Conservation (phyloP, 345 rosid genomes). For the Citropsis articulata region DNA sequence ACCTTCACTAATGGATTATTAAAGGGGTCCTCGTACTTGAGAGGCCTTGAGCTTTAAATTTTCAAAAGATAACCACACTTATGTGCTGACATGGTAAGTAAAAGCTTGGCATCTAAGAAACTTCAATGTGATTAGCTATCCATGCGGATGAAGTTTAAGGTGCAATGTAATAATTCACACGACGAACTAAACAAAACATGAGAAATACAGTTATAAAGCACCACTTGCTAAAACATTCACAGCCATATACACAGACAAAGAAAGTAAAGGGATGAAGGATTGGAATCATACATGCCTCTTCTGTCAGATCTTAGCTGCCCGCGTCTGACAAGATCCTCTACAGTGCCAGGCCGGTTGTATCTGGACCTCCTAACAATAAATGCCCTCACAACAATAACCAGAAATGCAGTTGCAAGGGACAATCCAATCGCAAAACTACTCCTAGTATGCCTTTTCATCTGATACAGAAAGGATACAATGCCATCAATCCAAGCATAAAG, state of each 20-base stretch:
- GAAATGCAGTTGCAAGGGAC: constrained; percentile 48
- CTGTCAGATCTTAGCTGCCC: constrained; percentile 96
- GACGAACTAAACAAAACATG: background rate
- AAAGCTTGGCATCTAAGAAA: background rate
- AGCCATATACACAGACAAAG: background rate
- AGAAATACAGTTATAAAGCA: background rate
- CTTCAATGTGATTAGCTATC: background rate
- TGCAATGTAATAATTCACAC: background rate
- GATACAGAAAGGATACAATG: constrained; percentile 12
- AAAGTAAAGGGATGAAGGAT: constrained; percentile 15
- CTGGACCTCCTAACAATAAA: constrained; percentile 44
- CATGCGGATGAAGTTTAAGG: background rate
- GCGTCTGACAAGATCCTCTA: constrained; percentile 94
- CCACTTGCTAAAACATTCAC: background rate
- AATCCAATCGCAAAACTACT: constrained; percentile 42
- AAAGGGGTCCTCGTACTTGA: constrained; percentile 89
- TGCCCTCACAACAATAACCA: constrained; percentile 48
- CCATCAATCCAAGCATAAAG: background rate
- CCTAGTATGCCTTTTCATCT: constrained; percentile 44
- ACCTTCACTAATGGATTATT: constrained; percentile 84
- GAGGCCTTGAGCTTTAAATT: constrained; percentile 61
- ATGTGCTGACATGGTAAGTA: background rate
- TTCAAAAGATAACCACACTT: background rate
- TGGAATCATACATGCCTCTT: constrained; percentile 96
- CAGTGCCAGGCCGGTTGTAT: constrained; percentile 57